These are phyloP conservation scores for Athelia sp. DNA, from an alignment of 1,284 basidiomycete species.

Conservation along the genomic window DNA sequence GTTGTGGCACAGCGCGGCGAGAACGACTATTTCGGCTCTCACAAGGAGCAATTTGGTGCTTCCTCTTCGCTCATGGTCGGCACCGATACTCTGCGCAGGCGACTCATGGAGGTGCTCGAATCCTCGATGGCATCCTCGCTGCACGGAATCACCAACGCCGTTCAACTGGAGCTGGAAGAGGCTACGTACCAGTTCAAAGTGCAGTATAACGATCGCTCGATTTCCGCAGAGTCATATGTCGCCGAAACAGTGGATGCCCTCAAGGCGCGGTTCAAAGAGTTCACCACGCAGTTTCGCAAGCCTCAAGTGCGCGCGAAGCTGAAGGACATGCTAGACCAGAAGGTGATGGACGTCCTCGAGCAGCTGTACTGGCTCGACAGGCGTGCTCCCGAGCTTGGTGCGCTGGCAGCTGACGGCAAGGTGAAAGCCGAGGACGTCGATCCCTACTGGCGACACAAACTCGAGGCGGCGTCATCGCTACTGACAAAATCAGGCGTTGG, in stretches of 20 bases:
- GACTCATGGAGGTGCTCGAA: conserved; percentile 96
- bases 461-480: conserved; percentile 87
- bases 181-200: conserved; percentile 99
- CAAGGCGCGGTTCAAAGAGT: conserved; percentile 88
- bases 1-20: conserved; percentile 68
- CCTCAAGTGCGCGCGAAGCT: conserved; percentile 86
- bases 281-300: conserved; percentile 83
- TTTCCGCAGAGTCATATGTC: conserved; percentile 95
- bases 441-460: conserved; percentile 92
- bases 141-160: conserved; percentile 93
- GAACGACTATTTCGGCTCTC: conserved; percentile 73
- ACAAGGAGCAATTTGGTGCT: conserved; percentile 72
- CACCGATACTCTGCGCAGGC: conserved; percentile 82
- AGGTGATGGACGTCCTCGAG: conserved; percentile 95
- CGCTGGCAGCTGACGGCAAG: conserved; percentile 68
- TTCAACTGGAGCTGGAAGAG: conserved; percentile 95
- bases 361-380: conserved; percentile 97
- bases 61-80: conserved; percentile 79
- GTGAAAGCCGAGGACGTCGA: conserved; percentile 79
- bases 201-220: conserved; percentile 95
- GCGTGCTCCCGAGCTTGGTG: conserved; percentile 71
- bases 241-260: conserved; percentile 94
- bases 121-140: conserved; percentile 95
- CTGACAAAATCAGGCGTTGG: conserved; percentile 98
- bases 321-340: conserved; percentile 91